phyloP scores from a whole-genome alignment of 148 eudicot species.

The Diospyros kaki region DNA sequence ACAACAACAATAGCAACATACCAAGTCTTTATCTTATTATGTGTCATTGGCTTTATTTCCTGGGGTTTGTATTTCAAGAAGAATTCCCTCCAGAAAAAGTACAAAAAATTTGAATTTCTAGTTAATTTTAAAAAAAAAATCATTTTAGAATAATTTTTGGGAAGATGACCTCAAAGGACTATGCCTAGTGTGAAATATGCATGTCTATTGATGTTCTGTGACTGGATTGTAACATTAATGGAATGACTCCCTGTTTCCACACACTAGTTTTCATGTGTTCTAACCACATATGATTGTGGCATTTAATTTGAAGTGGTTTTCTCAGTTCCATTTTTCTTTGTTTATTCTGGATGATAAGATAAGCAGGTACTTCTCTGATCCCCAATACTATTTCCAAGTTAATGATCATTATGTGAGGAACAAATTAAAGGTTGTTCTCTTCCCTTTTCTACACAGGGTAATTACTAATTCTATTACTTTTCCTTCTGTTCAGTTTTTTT shows the following conservation, averaged over 20 bases:
- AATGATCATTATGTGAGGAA: slow-evolving; percentile 94
- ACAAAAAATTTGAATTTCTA: too few species aligned
- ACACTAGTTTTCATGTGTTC: neutral
- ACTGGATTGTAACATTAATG: neutral
- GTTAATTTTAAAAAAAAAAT: too few species aligned
- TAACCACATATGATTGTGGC: neutral
- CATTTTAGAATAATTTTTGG: too few species aligned
- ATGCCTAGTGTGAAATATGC: neutral
- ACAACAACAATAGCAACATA: too few species aligned
- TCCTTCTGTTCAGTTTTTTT: neutral
- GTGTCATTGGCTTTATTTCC: too few species aligned
- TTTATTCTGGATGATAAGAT: slow-evolving; percentile 37
- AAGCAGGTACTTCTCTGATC: slow-evolving; percentile 85
- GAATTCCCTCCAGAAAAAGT: too few species aligned
- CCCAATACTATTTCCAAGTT: slow-evolving; percentile 97
- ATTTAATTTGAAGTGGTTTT: neutral
- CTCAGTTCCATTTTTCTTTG: neutral
- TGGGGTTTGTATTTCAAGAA: too few species aligned
- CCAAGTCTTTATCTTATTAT: too few species aligned
- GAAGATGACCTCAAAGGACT: neutral
- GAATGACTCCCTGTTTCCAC: neutral
- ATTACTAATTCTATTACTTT: slow-evolving; percentile 17
- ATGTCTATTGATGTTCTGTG: neutral
- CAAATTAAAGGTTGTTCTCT: slow-evolving; percentile 86
- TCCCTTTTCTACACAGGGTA: slow-evolving; percentile 96